Evolutionary conservation across 148 eudicot genomes (phyloP), one percentile per base, ranked within the genome.

Genomic region (Limonium bicolor): DNA sequence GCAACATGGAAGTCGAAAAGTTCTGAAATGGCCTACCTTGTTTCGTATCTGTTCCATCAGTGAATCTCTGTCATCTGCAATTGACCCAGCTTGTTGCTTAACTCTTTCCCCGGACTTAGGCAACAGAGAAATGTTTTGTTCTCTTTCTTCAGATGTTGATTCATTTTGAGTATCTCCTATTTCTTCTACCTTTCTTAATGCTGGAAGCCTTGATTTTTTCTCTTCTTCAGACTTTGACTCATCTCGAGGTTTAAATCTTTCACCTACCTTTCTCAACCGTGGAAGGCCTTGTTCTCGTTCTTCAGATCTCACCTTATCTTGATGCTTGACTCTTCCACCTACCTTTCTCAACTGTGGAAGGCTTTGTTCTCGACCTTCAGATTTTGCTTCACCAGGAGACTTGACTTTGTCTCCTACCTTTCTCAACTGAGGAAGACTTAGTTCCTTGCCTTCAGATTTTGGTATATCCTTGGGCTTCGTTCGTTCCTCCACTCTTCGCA

Each of bases 31-130:
- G n/a, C 13, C 60, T 40, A 2, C 99, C 95, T 84, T 78, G 61
- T 71, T 58, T 61, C 95, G 63, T 60, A 90, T 90, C 42, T 90
- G 93, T 66, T 80, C 82, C n/a, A n/a, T n/a, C 55, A 90, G 50
- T 4, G 85, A 65, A 61, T 73, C 88, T 69, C 71, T 73, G 36
- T 86, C 92, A 35, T 86, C 95, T 0, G 47, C 44, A 53, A 65
- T 54, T 41, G 54, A 60, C 50, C 9, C 73, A n/a, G n/a, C n/a
- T n/a, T n/a, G n/a, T n/a, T n/a, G n/a, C n/a, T n/a, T n/a, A n/a
- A n/a, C n/a, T n/a, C n/a, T n/a, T n/a, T n/a, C n/a, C n/a, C n/a
- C n/a, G n/a, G n/a, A n/a, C n/a, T n/a, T n/a, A n/a, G n/a, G n/a
- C n/a, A n/a, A n/a, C n/a, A n/a, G n/a, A n/a, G n/a, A n/a, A n/a